Evolutionary conservation across 2,329 filamentous ascomycete species (phyloP), one percentile per base, ranked within the genome.

Genomic region (Pyrenophora teres): DNA sequence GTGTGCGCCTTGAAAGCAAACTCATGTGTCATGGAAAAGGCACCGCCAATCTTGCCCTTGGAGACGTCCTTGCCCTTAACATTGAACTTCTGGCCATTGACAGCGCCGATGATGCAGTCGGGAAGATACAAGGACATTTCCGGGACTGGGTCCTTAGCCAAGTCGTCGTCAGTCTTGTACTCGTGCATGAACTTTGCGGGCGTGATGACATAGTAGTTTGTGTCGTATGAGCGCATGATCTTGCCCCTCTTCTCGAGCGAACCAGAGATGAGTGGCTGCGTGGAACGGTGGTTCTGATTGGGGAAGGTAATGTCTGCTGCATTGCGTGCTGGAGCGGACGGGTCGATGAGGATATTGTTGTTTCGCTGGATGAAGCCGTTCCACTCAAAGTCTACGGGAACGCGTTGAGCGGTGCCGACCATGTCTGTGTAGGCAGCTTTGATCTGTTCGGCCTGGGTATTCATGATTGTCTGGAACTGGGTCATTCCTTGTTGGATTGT

Each of bases 1-100:
- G 89, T 91, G 74, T 92, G 88, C 0, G 92, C 92, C 78, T 95
- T 95, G 84, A 97, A 97, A 25, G 82, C 78, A 32, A 95, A 81
- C 75, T 97, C 93, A 35, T 90, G 86, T 21, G 77, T 84, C 60
- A 92, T 90, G 40, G 88, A 84, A 60, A 97, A 83, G 70, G 91
- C 93, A 78, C 87, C 88, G 67, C 87, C 87, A 58, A 97, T 77
- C 58, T 88, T 89, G 54, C 82, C 80, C 70, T 89, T 89, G 67
- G 87, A 88, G 50, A 87, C 85, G 71, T 99, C 92, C 76, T 97
- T 97, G 74, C 94, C 94, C 79, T 96, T 96, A 74, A 99, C 82
- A 68, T 86, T 90, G 81, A 99, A 97, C 76, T 96, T 97, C 54
- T 87, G 83, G 46, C 89, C 92, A 60, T 81, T 86, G 25, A 85